phyloP scores from a whole-genome alignment of 148 eudicot species.

The Diospyros kaki region DNA sequence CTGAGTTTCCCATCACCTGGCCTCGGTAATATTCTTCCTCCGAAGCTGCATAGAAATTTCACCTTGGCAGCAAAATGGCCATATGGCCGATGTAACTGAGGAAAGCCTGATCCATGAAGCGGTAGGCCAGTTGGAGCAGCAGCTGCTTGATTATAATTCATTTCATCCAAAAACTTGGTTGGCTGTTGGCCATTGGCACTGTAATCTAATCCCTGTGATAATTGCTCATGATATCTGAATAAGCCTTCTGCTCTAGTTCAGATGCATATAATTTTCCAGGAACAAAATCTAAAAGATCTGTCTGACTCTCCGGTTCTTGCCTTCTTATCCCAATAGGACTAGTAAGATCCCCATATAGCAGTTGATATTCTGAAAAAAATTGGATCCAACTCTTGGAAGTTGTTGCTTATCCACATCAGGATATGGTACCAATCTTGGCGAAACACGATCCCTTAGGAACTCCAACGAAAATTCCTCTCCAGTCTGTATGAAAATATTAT shows the following conservation, averaged over 20 bases:
- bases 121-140: conserved; percentile 29
- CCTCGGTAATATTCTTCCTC: conserved; percentile 87
- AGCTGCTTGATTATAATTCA: conserved; percentile 25
- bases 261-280: conserved; percentile 29
- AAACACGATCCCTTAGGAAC: conserved; percentile 67
- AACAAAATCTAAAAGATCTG: conserved; percentile 34
- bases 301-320: conserved; percentile 44
- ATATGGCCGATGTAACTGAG: conserved; percentile 23
- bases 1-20: conserved; percentile 88
- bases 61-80: conserved; percentile 41
- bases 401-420: too few relatives aligned
- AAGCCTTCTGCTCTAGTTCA: conserved; percentile 35
- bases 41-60: conserved; percentile 91
- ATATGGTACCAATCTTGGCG: conserved; percentile 34
- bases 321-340: conserved; percentile 44
- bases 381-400: conserved; percentile 28
- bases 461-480: conserved; percentile 88
- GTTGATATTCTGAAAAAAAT: conserved; percentile 31
- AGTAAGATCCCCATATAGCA: conserved; percentile 49
- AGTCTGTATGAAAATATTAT: conserved; percentile 68
- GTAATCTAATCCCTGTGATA: conserved; percentile 30
- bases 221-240: conserved; percentile 23
- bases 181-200: conserved; percentile 23
- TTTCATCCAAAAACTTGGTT: conserved; percentile 31
- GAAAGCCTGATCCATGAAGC: conserved; percentile 32